Evolutionary conservation across 2,329 filamentous ascomycete species (phyloP), one percentile per base, ranked within the genome.

Genomic region (Amylocarpus encephaloides): DNA sequence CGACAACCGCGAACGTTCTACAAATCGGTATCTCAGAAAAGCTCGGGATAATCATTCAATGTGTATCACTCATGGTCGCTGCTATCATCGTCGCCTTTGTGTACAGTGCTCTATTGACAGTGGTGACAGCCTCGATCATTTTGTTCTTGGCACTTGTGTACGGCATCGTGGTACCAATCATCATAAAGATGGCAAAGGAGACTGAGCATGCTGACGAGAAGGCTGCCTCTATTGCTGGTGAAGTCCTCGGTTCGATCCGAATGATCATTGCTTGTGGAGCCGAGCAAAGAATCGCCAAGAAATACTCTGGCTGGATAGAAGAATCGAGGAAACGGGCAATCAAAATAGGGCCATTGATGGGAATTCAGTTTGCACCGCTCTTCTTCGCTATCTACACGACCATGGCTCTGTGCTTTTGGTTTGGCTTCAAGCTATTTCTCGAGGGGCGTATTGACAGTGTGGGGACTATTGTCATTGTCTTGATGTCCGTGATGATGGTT

Each of bases 21-120:
- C 81, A 85, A 64, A 68, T 83, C 11, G 81, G 82, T 2, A 81
- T 83, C 35, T 82, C 79, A 0, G 80, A 83, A 62, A 82, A 82
- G 59, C 69, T 85, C 0, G 79, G 78, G 6, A 73, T 72, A 1
- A 76, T 82, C 41, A 59, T 84, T 50, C 79, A 84, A 60, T 82
- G 70, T 55, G 65, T 66, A 2, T 65, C 78, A 0, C 76, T 76
- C 22, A 73, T 82, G 46, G 62, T 79, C 30, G 65, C 78, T 13
- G 70, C 78, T 22, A 69, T 78, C 46, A 64, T 79, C 53, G 72
- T 81, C 18, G 76, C 79, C 11, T 80, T 83, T 58, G 71, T 68
- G 5, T 77, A 73, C 59, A 80, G 71, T 58, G 84, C 80, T 78
- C 67, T 73, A 4, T 68, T 84, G 26, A 78, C 80, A 0, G 70